A percentile compares a stretch with the other conserved stretches of the same genome.
Evolutionary conservation across 192 early-diverging fungal species (phyloP).

Genomic region (Gonapodya prolifera): DNA sequence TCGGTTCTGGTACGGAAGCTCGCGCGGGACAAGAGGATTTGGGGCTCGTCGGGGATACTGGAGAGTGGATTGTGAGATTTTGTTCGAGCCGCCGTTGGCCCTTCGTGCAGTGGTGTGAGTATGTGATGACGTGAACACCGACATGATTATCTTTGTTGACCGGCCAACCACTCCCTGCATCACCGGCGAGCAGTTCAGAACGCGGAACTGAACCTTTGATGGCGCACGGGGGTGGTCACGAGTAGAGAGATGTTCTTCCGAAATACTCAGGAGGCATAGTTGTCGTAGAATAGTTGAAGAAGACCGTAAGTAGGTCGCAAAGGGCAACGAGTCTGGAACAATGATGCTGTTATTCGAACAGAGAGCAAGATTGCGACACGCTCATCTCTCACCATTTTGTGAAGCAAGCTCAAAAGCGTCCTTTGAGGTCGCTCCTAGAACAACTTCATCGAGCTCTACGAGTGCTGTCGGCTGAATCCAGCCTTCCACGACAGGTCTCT

Average conservation of each 20-base stretch:
- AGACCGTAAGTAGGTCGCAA: conserved; percentile 1
- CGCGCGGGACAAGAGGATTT: conserved; percentile 7
- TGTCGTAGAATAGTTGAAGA: background rate
- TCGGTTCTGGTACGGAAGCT: conserved; percentile 8
- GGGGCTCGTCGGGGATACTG: conserved; percentile 14
- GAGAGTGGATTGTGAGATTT: conserved; percentile 23
- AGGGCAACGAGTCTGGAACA: conserved; percentile 1
- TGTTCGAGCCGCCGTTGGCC: no score
- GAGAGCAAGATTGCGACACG: no score
- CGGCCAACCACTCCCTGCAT: conserved; percentile 45
- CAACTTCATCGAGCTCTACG: conserved; percentile 48
- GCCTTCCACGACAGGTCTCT: no score
- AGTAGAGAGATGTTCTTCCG: conserved; percentile 13
- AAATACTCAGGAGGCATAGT: conserved; percentile 11
- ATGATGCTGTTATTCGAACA: no score
- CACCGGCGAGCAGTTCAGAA: conserved; percentile 50
- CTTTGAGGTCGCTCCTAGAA: conserved; percentile 40
- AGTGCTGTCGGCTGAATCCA: conserved; percentile 22
- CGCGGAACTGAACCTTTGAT: conserved; percentile 20
- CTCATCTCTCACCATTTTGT: no score
- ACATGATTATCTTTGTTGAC: conserved; percentile 39
- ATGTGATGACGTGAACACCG: no score
- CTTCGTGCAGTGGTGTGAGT: no score
- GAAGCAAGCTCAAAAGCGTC: conserved; percentile 33
- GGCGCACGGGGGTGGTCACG: conserved; percentile 14